Base-by-base conservation (phyloP, 1,284 basidiomycete species). In the Chalciporus piperatoides region DNA sequence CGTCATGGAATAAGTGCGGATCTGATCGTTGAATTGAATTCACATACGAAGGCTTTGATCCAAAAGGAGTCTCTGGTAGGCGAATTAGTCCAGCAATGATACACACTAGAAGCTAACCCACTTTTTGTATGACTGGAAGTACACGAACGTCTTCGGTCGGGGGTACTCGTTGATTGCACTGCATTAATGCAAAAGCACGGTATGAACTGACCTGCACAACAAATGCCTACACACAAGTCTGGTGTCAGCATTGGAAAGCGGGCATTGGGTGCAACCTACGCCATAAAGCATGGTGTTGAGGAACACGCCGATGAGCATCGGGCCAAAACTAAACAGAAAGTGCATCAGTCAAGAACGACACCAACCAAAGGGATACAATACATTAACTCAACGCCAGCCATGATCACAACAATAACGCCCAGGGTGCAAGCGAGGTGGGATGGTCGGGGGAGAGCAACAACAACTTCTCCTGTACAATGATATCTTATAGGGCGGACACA, bases 241-340 rank as follows among this genome's bases (percentile, higher is more conserved):
- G n/a, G 23, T 6, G 42, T 59, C 36, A 59, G 41, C 27, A 46
- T 25, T 12, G 5, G 37, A 43, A 9, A 28, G 43, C 27, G 17
- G 8, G 10, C 9, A 30, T n/a, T 19, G 21, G 23, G 19, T 24
- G 14, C 12, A 19, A 53, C 68, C 56, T 47, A 77, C 75, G 47
- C 76, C 76, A 46, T 73, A 77, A 11, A 78, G 60, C 48, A 77
- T 71, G 64, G 71, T 71, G 49, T 76, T 76, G 27, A 75, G 48
- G 54, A 70, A 72, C 10, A 68, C 65, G 3, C 75, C 75, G 44
- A 76, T 61, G 32, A 77, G 65, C 66, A 76, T 71, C 14, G 73
- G 74, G 23, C 72, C 74, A 52, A 68, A 75, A 11, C 74, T 75
- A 41, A 15, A 37, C 32, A 3, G 5, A 33, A 42, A 41, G 12